Percentiles rank a stretch among this genome's conserved stretches.
Conservation (phyloP, 768 basidiomycete species). For the Mycena belliarum region DNA sequence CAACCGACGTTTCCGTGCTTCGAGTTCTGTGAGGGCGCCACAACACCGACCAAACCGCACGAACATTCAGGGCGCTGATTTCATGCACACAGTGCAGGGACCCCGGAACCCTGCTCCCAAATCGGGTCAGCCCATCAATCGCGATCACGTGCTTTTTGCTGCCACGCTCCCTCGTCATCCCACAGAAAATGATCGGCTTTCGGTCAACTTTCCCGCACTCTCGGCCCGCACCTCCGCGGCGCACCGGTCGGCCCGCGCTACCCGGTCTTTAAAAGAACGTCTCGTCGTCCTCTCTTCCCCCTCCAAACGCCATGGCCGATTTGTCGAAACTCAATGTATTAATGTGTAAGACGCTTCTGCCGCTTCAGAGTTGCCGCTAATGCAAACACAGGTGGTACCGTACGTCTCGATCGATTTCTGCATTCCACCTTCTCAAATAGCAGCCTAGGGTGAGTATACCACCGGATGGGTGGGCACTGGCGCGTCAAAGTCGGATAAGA, state of each 20-base stretch:
- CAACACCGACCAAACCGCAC: slow-evolving; percentile 1
- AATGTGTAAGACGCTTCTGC: slow-evolving; percentile 60
- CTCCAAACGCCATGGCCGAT: slow-evolving; percentile 37
- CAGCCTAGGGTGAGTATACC: slow-evolving; percentile 77
- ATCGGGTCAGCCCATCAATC: not conserved
- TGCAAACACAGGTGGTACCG: slow-evolving; percentile 37
- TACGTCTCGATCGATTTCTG: slow-evolving; percentile 21
- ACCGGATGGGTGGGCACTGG: slow-evolving; percentile 92
- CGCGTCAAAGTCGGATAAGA: slow-evolving; percentile 95
- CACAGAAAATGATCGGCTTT: not conserved
- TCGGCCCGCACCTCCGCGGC: not conserved
- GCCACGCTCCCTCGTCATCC: not conserved
- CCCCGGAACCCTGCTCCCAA: not conserved
- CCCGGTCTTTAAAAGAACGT: too few species aligned
- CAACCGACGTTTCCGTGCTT: slow-evolving; percentile 5
- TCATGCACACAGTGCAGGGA: not conserved
- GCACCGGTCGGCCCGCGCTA: too few species aligned
- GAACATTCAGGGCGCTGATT: slow-evolving; percentile 7
- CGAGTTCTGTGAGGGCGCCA: slow-evolving; percentile 12
- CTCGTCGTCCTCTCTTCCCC: not conserved
- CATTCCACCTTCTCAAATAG: not conserved
- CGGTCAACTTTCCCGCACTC: not conserved
- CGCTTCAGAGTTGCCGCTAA: slow-evolving; percentile 18
- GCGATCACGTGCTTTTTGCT: not conserved
- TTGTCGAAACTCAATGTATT: slow-evolving; percentile 63